Conservation (phyloP, 2,329 filamentous ascomycete genomes). For the Aspergillus fructus region DNA sequence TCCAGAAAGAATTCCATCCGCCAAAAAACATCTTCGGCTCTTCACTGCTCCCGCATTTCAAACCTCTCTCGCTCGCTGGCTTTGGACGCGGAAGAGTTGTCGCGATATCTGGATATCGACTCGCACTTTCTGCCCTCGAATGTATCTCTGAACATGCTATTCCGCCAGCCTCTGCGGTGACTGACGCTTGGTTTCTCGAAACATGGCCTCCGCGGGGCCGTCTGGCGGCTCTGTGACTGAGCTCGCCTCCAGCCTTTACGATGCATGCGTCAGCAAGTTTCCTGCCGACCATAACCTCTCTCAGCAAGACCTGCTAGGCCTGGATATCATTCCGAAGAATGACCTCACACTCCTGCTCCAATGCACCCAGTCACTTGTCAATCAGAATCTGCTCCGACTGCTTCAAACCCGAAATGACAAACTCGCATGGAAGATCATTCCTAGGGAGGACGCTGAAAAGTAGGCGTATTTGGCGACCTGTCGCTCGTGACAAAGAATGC, state of each 20-base stretch:
- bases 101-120: not conserved
- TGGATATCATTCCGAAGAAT: constrained; percentile 45
- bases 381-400: constrained; percentile 48
- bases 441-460: constrained; percentile 50
- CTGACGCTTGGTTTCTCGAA: constrained; percentile 23
- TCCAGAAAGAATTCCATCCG: constrained; percentile 21
- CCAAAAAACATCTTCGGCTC: constrained; percentile 28
- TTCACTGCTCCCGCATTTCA: not conserved
- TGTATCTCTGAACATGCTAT: constrained; percentile 33
- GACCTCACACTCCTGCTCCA: constrained; percentile 44
- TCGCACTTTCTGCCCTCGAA: constrained; percentile 14
- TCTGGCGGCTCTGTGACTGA: constrained; percentile 31
- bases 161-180: constrained; percentile 31
- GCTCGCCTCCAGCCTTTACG: constrained; percentile 47
- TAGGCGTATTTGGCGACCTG: constrained; percentile 23
- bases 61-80: not conserved
- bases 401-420: constrained; percentile 44
- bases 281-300: constrained; percentile 46
- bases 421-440: constrained; percentile 49
- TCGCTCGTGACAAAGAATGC: not conserved
- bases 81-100: not conserved
- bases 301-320: constrained; percentile 45
- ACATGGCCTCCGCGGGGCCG: constrained; percentile 37
- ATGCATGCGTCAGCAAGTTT: constrained; percentile 42
- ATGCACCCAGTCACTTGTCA: constrained; percentile 46